Evolutionary conservation across 2,329 filamentous ascomycete species (phyloP).

Genomic region (Aspergillus sp.): DNA sequence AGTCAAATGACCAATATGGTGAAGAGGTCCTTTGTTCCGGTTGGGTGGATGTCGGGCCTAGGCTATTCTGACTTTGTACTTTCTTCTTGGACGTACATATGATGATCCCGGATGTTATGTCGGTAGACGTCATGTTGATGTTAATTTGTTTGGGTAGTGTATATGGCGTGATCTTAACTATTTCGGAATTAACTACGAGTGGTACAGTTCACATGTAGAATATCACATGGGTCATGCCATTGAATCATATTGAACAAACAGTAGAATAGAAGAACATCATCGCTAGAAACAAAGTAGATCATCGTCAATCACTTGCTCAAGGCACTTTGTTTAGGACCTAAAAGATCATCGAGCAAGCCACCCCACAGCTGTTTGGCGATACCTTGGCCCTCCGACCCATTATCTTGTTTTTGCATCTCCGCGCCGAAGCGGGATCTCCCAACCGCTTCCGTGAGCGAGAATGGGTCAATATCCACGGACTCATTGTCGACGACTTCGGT

Average conservation of each 20-base stretch:
- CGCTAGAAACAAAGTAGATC: slow-evolving; percentile 2
- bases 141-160: background rate
- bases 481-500: slow-evolving; percentile 56
- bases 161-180: background rate
- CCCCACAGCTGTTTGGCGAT: slow-evolving; percentile 30
- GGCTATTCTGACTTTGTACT: background rate
- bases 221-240: background rate
- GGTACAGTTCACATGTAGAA: too few relatives aligned
- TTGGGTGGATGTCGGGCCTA: too few relatives aligned
- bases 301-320: slow-evolving; percentile 12
- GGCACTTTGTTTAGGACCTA: slow-evolving; percentile 26
- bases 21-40: too few relatives aligned
- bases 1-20: too few relatives aligned
- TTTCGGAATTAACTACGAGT: too few relatives aligned
- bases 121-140: too few relatives aligned
- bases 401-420: slow-evolving; percentile 31
- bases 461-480: slow-evolving; percentile 52
- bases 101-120: background rate
- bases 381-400: slow-evolving; percentile 19
- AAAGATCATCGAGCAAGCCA: slow-evolving; percentile 33
- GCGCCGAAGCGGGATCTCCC: slow-evolving; percentile 33
- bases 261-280: slow-evolving; percentile 6
- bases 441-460: slow-evolving; percentile 50
- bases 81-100: background rate
- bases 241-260: background rate